Conservation (phyloP, 2,329 filamentous ascomycete genomes). For the Tolypocladium guangdongense region DNA sequence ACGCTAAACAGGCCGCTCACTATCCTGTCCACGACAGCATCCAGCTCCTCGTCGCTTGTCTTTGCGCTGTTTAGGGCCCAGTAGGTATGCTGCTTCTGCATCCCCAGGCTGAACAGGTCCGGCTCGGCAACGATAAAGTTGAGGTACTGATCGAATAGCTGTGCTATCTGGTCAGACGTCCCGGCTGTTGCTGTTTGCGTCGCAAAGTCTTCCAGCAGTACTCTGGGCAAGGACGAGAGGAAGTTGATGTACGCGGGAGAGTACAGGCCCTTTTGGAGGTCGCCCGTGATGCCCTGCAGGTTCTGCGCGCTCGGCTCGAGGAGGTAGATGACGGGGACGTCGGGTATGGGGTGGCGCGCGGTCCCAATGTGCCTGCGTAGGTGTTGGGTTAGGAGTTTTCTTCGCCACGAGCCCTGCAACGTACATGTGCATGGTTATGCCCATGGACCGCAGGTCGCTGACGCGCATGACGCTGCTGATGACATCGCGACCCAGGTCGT, state of each 20-base stretch:
- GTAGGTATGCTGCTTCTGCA: slow-evolving; percentile 85
- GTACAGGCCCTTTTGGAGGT: slow-evolving; percentile 81
- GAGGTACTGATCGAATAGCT: slow-evolving; percentile 92
- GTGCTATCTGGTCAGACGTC: slow-evolving; percentile 80
- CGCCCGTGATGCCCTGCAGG: slow-evolving; percentile 69
- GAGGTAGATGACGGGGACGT: slow-evolving; percentile 94
- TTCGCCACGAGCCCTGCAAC: slow-evolving; percentile 6
- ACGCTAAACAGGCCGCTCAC: slow-evolving; percentile 97
- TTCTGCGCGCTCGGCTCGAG: slow-evolving; percentile 79
- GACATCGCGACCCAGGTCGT: slow-evolving; percentile 81
- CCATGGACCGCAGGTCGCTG: slow-evolving; percentile 83
- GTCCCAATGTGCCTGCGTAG: slow-evolving; percentile 62
- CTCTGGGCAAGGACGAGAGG: slow-evolving; percentile 81
- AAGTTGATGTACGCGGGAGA: slow-evolving; percentile 95
- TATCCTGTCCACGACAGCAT: slow-evolving; percentile 77
- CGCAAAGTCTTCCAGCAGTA: slow-evolving; percentile 89
- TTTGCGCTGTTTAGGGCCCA: slow-evolving; percentile 92
- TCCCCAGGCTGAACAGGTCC: slow-evolving; percentile 86
- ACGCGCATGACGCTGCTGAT: slow-evolving; percentile 94
- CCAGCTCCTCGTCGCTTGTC: slow-evolving; percentile 82
- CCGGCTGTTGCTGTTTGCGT: slow-evolving; percentile 73
- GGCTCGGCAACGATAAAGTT: slow-evolving; percentile 96
- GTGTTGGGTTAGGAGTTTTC: background rate
- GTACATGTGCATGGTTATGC: slow-evolving; percentile 93
- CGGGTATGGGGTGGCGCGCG: slow-evolving; percentile 79